Percentiles rank a stretch among this genome's conserved stretches.
Conservation (phyloP, 495 filamentous ascomycete species). For the Xylaria venustula region DNA sequence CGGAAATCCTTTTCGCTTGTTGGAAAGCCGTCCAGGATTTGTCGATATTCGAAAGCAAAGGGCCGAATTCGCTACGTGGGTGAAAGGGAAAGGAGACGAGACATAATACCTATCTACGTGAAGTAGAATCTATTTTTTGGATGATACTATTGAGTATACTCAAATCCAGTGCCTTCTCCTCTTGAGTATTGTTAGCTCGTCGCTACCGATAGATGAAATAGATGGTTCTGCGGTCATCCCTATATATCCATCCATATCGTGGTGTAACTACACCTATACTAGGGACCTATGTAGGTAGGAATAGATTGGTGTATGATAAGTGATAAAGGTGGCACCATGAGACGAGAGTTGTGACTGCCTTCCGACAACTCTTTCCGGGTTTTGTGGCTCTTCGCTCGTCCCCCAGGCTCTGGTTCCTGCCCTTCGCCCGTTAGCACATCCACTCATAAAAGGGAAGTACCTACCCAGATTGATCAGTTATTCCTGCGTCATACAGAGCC, state of each 20-base stretch:
- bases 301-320: not conserved
- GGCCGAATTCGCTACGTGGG: slow-evolving; percentile 75
- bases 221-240: not conserved
- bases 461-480: not conserved
- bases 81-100: slow-evolving; percentile 33
- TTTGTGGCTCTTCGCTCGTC: not conserved
- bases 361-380: not conserved
- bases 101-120: not conserved
- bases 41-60: slow-evolving; percentile 64
- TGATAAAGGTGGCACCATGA: too few species aligned
- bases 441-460: not conserved
- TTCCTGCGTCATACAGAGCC: not conserved
- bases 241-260: too few species aligned
- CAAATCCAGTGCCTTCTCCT: too few species aligned
- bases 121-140: too few species aligned
- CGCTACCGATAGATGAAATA: too few species aligned
- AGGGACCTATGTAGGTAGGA: too few species aligned
- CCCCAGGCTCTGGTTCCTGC: not conserved
- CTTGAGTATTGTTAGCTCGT: too few species aligned
- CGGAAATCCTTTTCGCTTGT: slow-evolving; percentile 48
- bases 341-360: too few species aligned
- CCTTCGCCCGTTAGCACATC: not conserved
- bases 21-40: slow-evolving; percentile 48
- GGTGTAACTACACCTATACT: too few species aligned
- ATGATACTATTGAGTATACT: not conserved